These are phyloP conservation scores for Aspergillus udagawae DNA, from an alignment of 2,329 filamentous ascomycete species.

Conservation along the genomic window DNA sequence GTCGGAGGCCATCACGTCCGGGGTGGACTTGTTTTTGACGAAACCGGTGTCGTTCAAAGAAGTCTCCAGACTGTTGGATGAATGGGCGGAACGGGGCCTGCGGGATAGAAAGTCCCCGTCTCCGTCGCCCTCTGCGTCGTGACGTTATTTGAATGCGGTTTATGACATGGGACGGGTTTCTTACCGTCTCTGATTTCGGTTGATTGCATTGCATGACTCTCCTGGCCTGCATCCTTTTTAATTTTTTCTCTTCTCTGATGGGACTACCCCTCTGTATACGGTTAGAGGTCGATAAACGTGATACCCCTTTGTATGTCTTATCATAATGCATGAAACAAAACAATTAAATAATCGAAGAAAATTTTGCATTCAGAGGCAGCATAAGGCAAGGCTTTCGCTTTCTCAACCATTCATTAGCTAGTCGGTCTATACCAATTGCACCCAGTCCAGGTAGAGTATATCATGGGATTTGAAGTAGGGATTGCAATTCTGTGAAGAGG, in stretches of 20 bases:
- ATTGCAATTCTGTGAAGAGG: neutral
- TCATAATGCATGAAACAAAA: neutral
- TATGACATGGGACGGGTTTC: neutral
- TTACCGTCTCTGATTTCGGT: neutral
- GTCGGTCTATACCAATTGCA: neutral
- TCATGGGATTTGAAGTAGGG: neutral
- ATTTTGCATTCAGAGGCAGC: neutral
- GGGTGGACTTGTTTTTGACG: slow-evolving; percentile 45
- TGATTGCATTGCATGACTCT: neutral
- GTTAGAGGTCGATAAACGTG: neutral
- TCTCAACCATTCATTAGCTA: neutral
- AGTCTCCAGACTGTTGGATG: slow-evolving; percentile 36
- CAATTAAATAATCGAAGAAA: neutral
- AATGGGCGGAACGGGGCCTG: slow-evolving; percentile 24
- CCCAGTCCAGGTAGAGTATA: neutral
- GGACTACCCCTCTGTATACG: neutral
- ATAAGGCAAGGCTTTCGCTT: neutral
- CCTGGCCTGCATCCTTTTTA: neutral
- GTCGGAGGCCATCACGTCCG: slow-evolving; percentile 39
- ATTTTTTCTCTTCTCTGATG: neutral
- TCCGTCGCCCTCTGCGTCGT: neutral
- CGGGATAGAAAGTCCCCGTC: neutral
- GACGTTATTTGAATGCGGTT: neutral
- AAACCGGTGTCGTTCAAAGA: slow-evolving; percentile 46
- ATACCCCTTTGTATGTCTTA: neutral